Base-by-base conservation (phyloP, 768 basidiomycete species). In the Tricholoma bakamatsutake region DNA sequence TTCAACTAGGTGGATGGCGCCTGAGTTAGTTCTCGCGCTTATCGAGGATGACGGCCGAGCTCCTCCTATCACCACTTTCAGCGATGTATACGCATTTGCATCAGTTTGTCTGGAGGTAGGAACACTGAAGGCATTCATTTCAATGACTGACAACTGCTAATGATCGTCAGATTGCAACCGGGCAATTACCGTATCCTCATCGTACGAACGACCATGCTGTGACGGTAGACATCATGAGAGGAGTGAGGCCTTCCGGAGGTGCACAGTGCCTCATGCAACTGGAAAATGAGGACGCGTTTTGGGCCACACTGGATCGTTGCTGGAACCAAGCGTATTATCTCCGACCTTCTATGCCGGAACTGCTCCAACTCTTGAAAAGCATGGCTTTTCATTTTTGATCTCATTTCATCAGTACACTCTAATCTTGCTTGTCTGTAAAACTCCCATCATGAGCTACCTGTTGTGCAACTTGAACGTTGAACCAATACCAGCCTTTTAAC, bases 21-120 rank as follows among this genome's bases (percentile, higher is more conserved):
- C 83, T 15, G 83, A 84, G 62, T 64, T 84, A 42, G 69, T 84
- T 12, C 61, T 75, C 33, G 74, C 77, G 0, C 74, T 80, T 35
- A 74, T 79, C 5, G 75, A 80, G 42, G 82, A 83, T 53, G 70
- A 74, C 45, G 73, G 67, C 0, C 52, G 57, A 0, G 61, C 69
- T 3, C 79, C 78, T 10, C 71, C 73, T 0, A 76, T 82, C 54
- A 78, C 81, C 13, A 79, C 73, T 1, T 69, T 65, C 39, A 82
- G 78, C 47, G 83, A 85, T 59, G 80, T 84, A n/a, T 85, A 80
- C 54, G 78, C 82, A 1, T 84, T 81, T 64, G 81, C 72, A 1
- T 81, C 77, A 17, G 76, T 84, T 43, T 83, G 82, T 65, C 71
- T 84, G 40, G 82, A 84, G 74, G 82, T 83, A 46, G 33, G 67